Base-by-base conservation (phyloP, 1,284 basidiomycete genomes). In the Sanguinoderma infundibulare region DNA sequence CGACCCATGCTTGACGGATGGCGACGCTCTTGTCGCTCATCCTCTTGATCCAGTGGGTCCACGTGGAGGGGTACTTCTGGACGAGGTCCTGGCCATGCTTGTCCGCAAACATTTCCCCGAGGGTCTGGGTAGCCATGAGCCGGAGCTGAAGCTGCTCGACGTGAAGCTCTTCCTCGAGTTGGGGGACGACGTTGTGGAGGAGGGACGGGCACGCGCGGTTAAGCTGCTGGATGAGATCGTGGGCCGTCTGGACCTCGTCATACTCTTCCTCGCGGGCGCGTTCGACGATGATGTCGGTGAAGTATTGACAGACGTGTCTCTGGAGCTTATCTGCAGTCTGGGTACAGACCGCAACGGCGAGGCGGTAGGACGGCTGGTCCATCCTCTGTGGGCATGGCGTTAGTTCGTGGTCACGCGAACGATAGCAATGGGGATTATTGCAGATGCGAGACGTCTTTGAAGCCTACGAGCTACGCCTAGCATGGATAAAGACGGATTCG, bases 291-390 rank as follows among this genome's bases (percentile, higher is more conserved):
- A 93, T 87, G 69, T 96, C 95, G 34, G 91, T 91, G 73, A 98
- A 97, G 76, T 97, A 95, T 65, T 94, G 90, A 63, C 89, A 94
- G 51, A 98, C 90, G 62, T 96, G 87, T 22, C 95, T 88, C 72
- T 97, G 95, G 14, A 99, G 83, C 71, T 92, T 93, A 74, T 96
- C 93, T 4, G 91, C 84, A 0, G 92, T 90, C 26, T 84, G 82
- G 61, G 89, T 94, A 80, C 95, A 97, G 36, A 99, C 89, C 68
- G 92, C 87, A 3, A 94, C 90, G 0, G 95, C 94, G n/a, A 99
- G 83, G 35, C 90, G 84, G 74, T 91, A 92, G 0, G 91, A 87
- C 0, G 95, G 87, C 67, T 91, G 87, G 44, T 93, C 90, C 67
- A 87, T 79, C 65, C 84, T 81, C 90, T 94, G 68, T 39, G 60